phyloP scores from a whole-genome alignment of 2,329 filamentous ascomycete genomes.

The Neofusicoccum umdonicola region DNA sequence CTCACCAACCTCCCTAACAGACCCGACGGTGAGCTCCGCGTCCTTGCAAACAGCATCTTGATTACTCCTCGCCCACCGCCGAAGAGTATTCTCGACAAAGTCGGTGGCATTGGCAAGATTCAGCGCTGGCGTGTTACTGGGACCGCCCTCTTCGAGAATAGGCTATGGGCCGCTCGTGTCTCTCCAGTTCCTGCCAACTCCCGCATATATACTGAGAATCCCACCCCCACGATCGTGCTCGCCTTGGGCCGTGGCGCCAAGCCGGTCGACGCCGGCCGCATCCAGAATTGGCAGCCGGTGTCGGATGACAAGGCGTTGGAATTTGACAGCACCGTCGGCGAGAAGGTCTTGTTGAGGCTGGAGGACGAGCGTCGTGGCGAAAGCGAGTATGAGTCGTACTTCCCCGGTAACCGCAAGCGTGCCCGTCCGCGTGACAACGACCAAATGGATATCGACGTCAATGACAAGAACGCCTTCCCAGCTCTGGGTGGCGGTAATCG shows the following conservation, averaged over 20 bases:
- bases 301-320: slow-evolving; percentile 67
- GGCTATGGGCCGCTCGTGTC: slow-evolving; percentile 82
- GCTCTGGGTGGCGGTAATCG: slow-evolving; percentile 32
- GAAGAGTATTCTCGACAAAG: slow-evolving; percentile 70
- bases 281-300: slow-evolving; percentile 79
- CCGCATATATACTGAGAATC: slow-evolving; percentile 75
- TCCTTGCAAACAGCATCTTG: slow-evolving; percentile 85
- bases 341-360: slow-evolving; percentile 69
- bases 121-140: slow-evolving; percentile 81
- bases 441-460: neutral
- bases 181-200: slow-evolving; percentile 64
- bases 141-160: slow-evolving; percentile 71
- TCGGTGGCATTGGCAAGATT: slow-evolving; percentile 82
- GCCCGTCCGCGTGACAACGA: neutral
- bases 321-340: slow-evolving; percentile 80
- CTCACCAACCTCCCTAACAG: slow-evolving; percentile 56
- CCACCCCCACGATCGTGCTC: slow-evolving; percentile 75
- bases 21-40: slow-evolving; percentile 70
- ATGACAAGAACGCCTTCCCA: slow-evolving; percentile 19
- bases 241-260: slow-evolving; percentile 73
- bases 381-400: slow-evolving; percentile 32
- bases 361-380: slow-evolving; percentile 19
- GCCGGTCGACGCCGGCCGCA: slow-evolving; percentile 76
- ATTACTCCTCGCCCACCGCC: slow-evolving; percentile 79
- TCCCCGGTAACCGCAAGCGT: slow-evolving; percentile 22